Evolutionary conservation across 257 asterid species (phyloP).

Genomic region (Solanum lycopersicoides): DNA sequence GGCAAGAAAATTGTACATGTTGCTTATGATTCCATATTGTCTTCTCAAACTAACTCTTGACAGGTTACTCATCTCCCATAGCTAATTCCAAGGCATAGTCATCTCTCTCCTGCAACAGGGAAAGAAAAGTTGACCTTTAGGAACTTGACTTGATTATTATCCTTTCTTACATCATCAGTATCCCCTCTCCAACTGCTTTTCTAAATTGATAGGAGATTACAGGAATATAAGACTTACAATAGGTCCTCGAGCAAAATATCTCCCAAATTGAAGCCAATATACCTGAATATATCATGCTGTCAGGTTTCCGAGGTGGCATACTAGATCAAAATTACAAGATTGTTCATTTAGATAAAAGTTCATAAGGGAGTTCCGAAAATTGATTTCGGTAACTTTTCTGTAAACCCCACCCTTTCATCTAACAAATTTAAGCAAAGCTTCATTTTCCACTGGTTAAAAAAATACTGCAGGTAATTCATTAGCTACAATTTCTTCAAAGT

Average conservation of each 20-base stretch:
- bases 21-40: background rate
- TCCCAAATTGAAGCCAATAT: constrained; percentile 96
- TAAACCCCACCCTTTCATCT: background rate
- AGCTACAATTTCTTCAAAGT: background rate
- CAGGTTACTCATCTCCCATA: constrained; percentile 72
- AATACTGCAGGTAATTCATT: background rate
- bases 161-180: background rate
- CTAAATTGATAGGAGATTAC: background rate
- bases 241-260: constrained; percentile 97
- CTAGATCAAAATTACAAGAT: background rate
- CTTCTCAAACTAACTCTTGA: background rate
- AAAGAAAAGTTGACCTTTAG: background rate
- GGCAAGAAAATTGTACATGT: background rate
- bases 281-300: constrained; percentile 45
- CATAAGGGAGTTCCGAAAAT: background rate
- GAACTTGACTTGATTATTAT: background rate
- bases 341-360: background rate
- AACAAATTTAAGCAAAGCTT: background rate
- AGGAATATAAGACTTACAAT: constrained; percentile 44
- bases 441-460: background rate
- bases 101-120: constrained; percentile 74
- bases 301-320: background rate
- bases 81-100: constrained; percentile 94
- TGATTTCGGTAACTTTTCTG: background rate
- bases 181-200: background rate